Base-by-base conservation (phyloP, 805 yeast genomes). In the Sugiyamaella qingdaonensis region DNA sequence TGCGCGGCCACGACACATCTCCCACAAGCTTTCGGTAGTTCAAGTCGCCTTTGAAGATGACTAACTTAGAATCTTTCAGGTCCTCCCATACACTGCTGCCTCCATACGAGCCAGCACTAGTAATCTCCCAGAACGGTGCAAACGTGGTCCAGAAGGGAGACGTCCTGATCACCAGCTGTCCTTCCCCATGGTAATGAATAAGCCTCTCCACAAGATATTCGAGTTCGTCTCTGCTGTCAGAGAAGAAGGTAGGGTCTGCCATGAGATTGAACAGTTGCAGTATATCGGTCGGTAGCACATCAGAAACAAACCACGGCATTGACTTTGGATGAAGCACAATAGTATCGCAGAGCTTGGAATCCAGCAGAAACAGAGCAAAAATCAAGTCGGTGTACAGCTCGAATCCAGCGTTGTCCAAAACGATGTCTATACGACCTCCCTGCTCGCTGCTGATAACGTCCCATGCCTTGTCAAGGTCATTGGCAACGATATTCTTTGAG, bases 241-340 rank as follows among this genome's bases (percentile, higher is more conserved):
- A 49, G 72, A 85, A 88, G 57, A 81, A 74, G 4, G 64, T 46
- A 4, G 73, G 60, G 60, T 84, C 79, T 27, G 63, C 66, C 61
- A 91, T 71, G 62, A 87, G 88, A 10, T 69, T 60, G 14, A 88
- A 58, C 49, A 88, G 73, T 31, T 76, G 65, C 45, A 75, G 73
- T 55, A 88, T 82, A 70, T 94, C 99, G 63, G 82, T 83, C 29
- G 88, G 80, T 82, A 90, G 82, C 8, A 94, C 95, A 69, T 94
- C 99, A 60, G 96, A 88, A 16, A 94, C 98, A 85, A 94, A 92
- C 95, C 98, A 94, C 33, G 98, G 97, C 55, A 90, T 79, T 49
- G 82, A 81, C 69, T 94, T 94, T 58, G 95, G 89, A 69, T 94
- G 99, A 57, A 91, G 75, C 16, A 82, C 84, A 55, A 92, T 80